Evolutionary conservation across 352 stramenopile species (phyloP), one percentile per base, ranked within the genome.

Genomic region (Pseudoperonospora humuli): DNA sequence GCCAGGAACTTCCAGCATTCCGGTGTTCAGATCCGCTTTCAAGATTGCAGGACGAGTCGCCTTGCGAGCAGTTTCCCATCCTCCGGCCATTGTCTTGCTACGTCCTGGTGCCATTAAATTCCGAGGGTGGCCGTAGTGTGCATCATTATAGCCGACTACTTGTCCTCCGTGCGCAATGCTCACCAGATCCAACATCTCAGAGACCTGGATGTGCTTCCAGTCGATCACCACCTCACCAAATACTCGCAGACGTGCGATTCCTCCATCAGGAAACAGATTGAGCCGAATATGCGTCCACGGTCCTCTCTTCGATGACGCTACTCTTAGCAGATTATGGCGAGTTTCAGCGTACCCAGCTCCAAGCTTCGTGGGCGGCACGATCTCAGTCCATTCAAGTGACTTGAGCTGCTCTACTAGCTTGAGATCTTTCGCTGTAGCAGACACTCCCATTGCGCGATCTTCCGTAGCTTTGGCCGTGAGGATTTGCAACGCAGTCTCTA

Each of bases 51-150:
- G 85, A 10, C 86, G 77, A 20, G 83, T 82, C 29, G 74, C 78
- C 61, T 97, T 95, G 18, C 92, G 72, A 5, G 91, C 88, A 13
- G 91, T 98, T 54, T 97, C 90, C 91, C 92, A 97, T 13, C 92
- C 90, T 45, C 94, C 91, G 0, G 86, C 86, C 91, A 97, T 97
- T 42, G 81, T 91, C 31, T 79, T 76, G 32, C 92, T 96, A 17
- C 85, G 68, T 24, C 72, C 77, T 0, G 84, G 75, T 13, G 78
- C 68, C 24, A 97, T 75, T 24, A 98, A 60, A 57, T 97, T 96
- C 49, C 76, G 86, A n/a, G 93, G 90, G 31, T 96, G 77, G 14
- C 92, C 93, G 54, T 96, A 98, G 63, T 97, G 92, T 26, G 91
- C 86, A 53, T 98, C 93, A 34, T 92, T 97, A 55, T 89, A 97